phyloP scores from a whole-genome alignment of 345 rosid species.

The Microthlaspi erraticum region DNA sequence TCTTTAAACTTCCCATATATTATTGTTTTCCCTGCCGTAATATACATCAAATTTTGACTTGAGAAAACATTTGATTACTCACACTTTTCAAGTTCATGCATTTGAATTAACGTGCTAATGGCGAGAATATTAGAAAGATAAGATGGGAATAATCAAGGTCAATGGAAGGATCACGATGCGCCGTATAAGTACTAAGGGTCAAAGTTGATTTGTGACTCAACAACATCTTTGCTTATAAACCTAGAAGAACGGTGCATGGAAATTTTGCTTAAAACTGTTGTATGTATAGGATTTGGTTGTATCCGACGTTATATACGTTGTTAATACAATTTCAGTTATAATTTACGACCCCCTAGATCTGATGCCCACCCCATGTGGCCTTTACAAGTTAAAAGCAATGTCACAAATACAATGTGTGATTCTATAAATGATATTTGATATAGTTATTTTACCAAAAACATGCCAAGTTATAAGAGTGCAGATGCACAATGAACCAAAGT shows the following conservation, averaged over 20 bases:
- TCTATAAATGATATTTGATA: neutral
- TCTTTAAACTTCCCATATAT: conserved; percentile 2
- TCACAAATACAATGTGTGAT: neutral
- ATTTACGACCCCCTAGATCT: conserved; percentile 8
- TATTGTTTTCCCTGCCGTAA: conserved; percentile 13
- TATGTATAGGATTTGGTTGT: conserved; percentile 18
- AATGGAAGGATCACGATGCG: conserved; percentile 28
- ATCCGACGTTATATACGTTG: conserved; percentile 16
- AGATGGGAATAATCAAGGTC: conserved; percentile 11
- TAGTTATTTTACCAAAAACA: neutral
- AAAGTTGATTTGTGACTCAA: conserved; percentile 30
- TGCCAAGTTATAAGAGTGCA: neutral
- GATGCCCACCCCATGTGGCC: neutral
- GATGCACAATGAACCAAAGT: neutral
- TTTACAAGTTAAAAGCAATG: conserved; percentile 5
- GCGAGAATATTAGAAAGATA: neutral
- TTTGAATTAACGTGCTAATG: conserved; percentile 22
- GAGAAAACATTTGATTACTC: conserved; percentile 33
- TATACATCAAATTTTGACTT: conserved; percentile 24
- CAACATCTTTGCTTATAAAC: conserved; percentile 14
- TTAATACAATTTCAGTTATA: conserved; percentile 11
- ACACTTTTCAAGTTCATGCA: conserved; percentile 42
- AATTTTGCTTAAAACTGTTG: neutral
- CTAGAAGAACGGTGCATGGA: neutral
- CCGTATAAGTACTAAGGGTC: conserved; percentile 31